Percentiles rank a stretch among this genome's conserved stretches.
phyloP scores from a whole-genome alignment of 257 asterid species.

The Ilex asprella region DNA sequence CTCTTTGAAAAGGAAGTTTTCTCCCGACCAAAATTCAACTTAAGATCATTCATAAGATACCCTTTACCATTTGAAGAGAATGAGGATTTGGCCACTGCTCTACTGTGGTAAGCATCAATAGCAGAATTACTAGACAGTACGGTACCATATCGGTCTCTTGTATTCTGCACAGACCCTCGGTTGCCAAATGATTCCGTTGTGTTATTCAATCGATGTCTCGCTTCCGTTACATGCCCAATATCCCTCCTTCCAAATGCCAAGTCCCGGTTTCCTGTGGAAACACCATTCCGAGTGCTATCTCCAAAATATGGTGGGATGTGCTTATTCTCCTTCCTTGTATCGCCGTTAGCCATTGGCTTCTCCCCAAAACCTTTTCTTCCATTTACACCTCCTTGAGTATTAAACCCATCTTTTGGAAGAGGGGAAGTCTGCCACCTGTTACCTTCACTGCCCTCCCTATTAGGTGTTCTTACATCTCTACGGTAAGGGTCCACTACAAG shows the following conservation, averaged over 20 bases:
- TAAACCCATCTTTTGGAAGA: slow-evolving; percentile 34
- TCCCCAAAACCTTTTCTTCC: slow-evolving; percentile 31
- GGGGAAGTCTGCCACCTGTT: slow-evolving; percentile 53
- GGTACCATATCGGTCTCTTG: slow-evolving; percentile 40
- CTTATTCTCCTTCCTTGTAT: slow-evolving; percentile 41
- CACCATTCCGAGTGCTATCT: slow-evolving; percentile 34
- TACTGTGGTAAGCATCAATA: slow-evolving; percentile 42
- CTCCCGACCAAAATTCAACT: slow-evolving; percentile 43
- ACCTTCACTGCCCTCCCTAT: slow-evolving; percentile 55
- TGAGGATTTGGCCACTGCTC: slow-evolving; percentile 31
- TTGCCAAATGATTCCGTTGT: slow-evolving; percentile 36
- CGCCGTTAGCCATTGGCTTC: slow-evolving; percentile 33
- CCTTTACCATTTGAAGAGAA: slow-evolving; percentile 48
- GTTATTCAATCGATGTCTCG: slow-evolving; percentile 37
- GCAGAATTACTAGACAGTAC: slow-evolving; percentile 51
- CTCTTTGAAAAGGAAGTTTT: slow-evolving; percentile 37
- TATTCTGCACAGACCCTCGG: slow-evolving; percentile 40
- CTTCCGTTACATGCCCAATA: slow-evolving; percentile 31
- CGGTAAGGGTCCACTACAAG: slow-evolving; percentile 39
- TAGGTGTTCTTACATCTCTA: slow-evolving; percentile 42
- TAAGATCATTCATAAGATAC: slow-evolving; percentile 32
- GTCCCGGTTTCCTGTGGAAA: slow-evolving; percentile 35
- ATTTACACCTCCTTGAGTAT: slow-evolving; percentile 30
- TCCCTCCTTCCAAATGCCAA: slow-evolving; percentile 50
- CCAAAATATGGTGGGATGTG: slow-evolving; percentile 36